Evolutionary conservation across 352 stramenopile species (phyloP).

Genomic region (Globisporangium echinulatum): DNA sequence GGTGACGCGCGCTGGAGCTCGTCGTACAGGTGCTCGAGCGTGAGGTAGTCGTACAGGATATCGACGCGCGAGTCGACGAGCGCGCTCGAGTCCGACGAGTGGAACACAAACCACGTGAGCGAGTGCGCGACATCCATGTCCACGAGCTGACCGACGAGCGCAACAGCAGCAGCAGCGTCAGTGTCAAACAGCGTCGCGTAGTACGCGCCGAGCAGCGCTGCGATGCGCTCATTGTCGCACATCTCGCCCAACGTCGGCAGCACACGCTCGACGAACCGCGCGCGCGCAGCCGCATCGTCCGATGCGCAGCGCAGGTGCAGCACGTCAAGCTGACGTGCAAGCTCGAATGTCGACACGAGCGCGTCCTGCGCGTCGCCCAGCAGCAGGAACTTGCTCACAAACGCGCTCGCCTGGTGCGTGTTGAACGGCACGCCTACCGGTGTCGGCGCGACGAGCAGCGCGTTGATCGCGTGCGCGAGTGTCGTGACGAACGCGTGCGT

Average conservation of each 20-base stretch:
- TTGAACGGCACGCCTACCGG: constrained; percentile 28
- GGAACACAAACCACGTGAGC: constrained; percentile 70
- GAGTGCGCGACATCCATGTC: constrained; percentile 70
- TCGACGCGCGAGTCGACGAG: constrained; percentile 30
- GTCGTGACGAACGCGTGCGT: constrained; percentile 35
- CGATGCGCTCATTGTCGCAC: constrained; percentile 44
- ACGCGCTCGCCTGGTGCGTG: constrained; percentile 39
- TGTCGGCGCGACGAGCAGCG: constrained; percentile 28
- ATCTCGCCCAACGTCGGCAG: constrained; percentile 47
- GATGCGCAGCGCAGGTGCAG: constrained; percentile 32
- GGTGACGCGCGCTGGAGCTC: constrained; percentile 20
- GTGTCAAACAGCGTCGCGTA: constrained; percentile 26
- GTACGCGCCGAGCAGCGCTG: constrained; percentile 28
- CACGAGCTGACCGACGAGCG: constrained; percentile 40
- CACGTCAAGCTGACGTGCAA: constrained; percentile 46
- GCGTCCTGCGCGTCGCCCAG: constrained; percentile 27
- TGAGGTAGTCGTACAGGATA: constrained; percentile 33
- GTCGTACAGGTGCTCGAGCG: constrained; percentile 41
- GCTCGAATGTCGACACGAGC: constrained; percentile 16
- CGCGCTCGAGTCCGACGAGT: constrained; percentile 26
- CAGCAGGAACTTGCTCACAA: constrained; percentile 42
- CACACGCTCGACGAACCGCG: constrained; percentile 41
- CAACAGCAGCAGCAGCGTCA: constrained; percentile 18
- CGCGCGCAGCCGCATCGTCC: constrained; percentile 12
- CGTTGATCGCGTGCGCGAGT: constrained; percentile 49